Evolutionary conservation across 164 flowering plant species (phyloP).

Genomic region (Liquidambar formosana): DNA sequence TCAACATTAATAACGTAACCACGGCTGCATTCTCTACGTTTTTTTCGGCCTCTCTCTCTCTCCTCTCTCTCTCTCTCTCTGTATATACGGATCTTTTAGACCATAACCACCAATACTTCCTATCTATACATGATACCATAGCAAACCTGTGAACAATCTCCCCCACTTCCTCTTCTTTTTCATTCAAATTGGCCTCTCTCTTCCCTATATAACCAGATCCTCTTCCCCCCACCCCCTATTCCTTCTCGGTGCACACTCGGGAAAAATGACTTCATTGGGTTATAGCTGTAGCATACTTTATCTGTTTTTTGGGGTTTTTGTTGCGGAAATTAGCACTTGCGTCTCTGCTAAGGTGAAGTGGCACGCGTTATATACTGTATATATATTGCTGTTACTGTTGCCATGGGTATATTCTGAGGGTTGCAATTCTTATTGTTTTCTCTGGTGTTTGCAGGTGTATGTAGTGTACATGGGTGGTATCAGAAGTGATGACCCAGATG

Average conservation of each 20-base stretch:
- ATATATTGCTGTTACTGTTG: too few relatives aligned
- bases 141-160: constrained; percentile 11
- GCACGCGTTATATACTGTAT: background rate
- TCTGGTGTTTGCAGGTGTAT: constrained; percentile 48
- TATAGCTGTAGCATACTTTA: background rate
- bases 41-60: too few relatives aligned
- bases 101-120: too few relatives aligned
- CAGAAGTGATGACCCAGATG: constrained; percentile 41
- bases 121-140: background rate
- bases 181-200: background rate
- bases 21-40: too few relatives aligned
- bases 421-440: background rate
- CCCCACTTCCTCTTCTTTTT: background rate
- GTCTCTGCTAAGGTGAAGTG: constrained; percentile 20
- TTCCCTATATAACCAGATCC: constrained; percentile 10
- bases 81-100: too few relatives aligned
- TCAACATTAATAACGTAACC: too few relatives aligned
- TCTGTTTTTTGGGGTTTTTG: constrained; percentile 21
- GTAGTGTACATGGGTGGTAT: constrained; percentile 78
- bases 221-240: background rate
- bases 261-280: constrained; percentile 20
- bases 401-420: too few relatives aligned
- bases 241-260: background rate
- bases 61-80: too few relatives aligned
- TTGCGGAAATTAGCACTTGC: constrained; percentile 11